Evolutionary conservation across 2,329 filamentous ascomycete species (phyloP).

Genomic region (Ophiostoma quercus): DNA sequence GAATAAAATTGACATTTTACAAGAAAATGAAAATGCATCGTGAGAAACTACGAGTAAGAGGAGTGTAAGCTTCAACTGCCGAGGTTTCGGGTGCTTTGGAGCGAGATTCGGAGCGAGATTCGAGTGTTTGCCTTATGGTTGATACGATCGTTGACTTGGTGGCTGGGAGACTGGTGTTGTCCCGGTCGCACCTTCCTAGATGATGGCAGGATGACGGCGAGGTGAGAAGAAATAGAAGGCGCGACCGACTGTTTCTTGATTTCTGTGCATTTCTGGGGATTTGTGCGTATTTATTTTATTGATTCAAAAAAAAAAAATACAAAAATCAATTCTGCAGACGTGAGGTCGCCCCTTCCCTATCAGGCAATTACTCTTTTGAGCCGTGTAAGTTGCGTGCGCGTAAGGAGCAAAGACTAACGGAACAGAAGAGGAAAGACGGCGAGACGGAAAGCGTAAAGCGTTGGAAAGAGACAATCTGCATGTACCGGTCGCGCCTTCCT

Average conservation of each 20-base stretch:
- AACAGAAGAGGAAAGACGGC: too few relatives aligned
- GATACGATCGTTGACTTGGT: background rate
- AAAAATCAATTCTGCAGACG: background rate
- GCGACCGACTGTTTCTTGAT: background rate
- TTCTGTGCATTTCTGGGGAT: background rate
- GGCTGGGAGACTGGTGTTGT: background rate
- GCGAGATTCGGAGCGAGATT: too few relatives aligned
- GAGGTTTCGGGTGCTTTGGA: too few relatives aligned
- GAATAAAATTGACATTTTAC: too few relatives aligned
- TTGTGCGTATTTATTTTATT: background rate
- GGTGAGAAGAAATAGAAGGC: background rate
- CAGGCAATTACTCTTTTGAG: constrained; percentile 23
- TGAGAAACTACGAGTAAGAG: too few relatives aligned
- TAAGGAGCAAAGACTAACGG: background rate
- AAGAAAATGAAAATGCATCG: too few relatives aligned
- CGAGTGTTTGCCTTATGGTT: background rate
- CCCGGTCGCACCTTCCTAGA: background rate
- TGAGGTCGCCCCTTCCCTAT: background rate
- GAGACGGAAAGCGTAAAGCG: too few relatives aligned
- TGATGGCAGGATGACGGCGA: background rate
- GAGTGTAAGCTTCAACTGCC: too few relatives aligned
- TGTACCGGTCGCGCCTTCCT: constrained; percentile 6
- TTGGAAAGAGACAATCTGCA: background rate
- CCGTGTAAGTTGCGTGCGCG: constrained; percentile 21
- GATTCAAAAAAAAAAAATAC: background rate